phyloP scores from a whole-genome alignment of 2,329 filamentous ascomycete genomes.

The Fusarium illudens region DNA sequence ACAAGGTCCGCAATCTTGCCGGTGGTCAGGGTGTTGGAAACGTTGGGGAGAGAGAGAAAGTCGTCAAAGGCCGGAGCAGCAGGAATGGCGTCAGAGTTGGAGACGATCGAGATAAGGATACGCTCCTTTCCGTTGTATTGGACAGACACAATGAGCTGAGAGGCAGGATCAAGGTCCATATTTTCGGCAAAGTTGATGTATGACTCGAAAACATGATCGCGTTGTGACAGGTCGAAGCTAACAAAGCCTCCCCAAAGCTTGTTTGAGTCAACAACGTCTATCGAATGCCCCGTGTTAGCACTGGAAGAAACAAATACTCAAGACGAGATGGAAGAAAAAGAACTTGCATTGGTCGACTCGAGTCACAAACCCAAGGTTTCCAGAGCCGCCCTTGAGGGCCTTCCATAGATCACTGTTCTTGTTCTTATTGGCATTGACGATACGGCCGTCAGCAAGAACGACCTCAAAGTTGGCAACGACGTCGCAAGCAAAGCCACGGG shows the following conservation, averaged over 20 bases:
- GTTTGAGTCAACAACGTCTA: constrained; percentile 31
- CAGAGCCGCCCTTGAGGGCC: constrained; percentile 57
- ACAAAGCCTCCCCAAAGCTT: constrained; percentile 44
- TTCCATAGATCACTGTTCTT: constrained; percentile 54
- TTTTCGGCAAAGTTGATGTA: constrained; percentile 43
- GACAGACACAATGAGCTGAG: constrained; percentile 43
- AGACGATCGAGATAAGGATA: constrained; percentile 35
- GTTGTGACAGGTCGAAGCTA: constrained; percentile 34
- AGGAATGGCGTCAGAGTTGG: constrained; percentile 40
- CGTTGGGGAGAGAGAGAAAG: constrained; percentile 30
- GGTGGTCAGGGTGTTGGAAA: constrained; percentile 34
- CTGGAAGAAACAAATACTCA: background rate
- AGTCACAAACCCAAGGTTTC: constrained; percentile 55
- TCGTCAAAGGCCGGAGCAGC: constrained; percentile 38
- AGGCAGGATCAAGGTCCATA: constrained; percentile 38
- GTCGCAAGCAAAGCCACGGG: constrained; percentile 53
- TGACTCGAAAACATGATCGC: constrained; percentile 39
- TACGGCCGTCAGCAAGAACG: constrained; percentile 52
- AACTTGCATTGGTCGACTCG: constrained; percentile 34
- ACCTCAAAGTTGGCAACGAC: constrained; percentile 53
- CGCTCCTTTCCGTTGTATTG: constrained; percentile 31
- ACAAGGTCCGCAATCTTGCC: constrained; percentile 42
- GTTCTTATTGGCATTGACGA: constrained; percentile 51
- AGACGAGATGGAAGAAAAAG: background rate
- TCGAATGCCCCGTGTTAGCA: background rate